Conservation (phyloP, 768 basidiomycete genomes). For the Stropharia rugosoannulata region DNA sequence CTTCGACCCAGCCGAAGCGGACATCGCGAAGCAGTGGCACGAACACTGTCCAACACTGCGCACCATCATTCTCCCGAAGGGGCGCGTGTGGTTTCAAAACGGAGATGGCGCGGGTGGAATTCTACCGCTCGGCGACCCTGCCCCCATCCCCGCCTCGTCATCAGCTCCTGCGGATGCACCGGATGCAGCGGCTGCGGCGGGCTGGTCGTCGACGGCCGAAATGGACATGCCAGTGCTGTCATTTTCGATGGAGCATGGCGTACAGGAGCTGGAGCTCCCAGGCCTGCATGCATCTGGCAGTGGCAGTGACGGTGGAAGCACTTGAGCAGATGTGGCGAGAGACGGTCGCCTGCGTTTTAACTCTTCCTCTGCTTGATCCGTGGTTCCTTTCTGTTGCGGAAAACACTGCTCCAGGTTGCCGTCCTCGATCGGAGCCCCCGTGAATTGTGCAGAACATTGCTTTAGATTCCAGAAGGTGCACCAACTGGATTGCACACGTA, state of each 20-base stretch:
- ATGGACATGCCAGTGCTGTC: not conserved
- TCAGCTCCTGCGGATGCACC: not conserved
- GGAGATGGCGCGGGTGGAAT: not conserved
- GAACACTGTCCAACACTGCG: slow-evolving; percentile 56
- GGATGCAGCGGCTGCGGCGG: not conserved
- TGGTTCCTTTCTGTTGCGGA: too few relatives aligned
- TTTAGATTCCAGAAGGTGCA: too few relatives aligned
- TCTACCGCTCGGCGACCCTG: not conserved
- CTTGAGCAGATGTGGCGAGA: too few relatives aligned
- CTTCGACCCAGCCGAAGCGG: slow-evolving; percentile 38
- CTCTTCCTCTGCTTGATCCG: too few relatives aligned
- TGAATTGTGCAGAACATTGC: too few relatives aligned
- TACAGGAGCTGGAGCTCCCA: not conserved
- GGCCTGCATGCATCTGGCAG: not conserved
- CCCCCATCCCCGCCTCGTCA: too few relatives aligned
- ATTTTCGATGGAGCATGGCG: not conserved
- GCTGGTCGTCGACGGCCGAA: not conserved
- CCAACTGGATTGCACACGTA: too few relatives aligned
- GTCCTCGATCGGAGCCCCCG: too few relatives aligned
- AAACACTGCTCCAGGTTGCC: too few relatives aligned
- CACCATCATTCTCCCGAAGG: slow-evolving; percentile 65
- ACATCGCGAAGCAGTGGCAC: slow-evolving; percentile 57
- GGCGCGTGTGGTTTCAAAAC: slow-evolving; percentile 58
- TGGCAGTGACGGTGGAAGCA: not conserved
- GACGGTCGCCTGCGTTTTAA: too few relatives aligned